Conservation (phyloP, 176 grass and related monocot species). For the Eremochloa ophiuroides region DNA sequence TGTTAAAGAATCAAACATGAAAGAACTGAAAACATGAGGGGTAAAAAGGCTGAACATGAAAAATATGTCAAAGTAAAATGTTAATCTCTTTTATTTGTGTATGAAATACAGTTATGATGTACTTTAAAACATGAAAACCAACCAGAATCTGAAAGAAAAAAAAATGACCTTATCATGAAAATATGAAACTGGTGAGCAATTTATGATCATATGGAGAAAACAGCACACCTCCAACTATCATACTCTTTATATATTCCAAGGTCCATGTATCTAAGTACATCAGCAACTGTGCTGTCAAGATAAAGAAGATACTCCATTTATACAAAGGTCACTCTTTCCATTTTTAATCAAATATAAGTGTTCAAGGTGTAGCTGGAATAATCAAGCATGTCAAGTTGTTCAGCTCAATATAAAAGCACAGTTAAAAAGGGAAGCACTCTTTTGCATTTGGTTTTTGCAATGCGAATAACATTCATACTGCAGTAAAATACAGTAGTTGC, state of each 20-base stretch:
- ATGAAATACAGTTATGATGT: neutral
- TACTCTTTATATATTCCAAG: neutral
- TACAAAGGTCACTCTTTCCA: neutral
- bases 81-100: neutral
- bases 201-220: neutral
- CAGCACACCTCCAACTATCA: neutral
- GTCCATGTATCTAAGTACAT: slow-evolving; percentile 6
- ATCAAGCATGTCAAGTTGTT: neutral
- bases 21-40: slow-evolving; percentile 26
- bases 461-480: neutral
- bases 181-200: neutral
- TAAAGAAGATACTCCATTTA: neutral
- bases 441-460: neutral
- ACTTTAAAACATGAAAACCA: neutral
- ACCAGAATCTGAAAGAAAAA: neutral
- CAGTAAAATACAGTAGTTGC: neutral
- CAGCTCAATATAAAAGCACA: neutral
- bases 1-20: slow-evolving; percentile 38
- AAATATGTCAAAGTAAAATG: neutral
- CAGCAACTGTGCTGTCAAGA: neutral
- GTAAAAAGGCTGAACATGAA: neutral
- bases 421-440: neutral
- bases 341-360: neutral
- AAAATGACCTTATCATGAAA: neutral
- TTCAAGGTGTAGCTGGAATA: neutral